Percentiles rank a stretch among this genome's conserved stretches.
Conservation (phyloP, 2,329 filamentous ascomycete species). For the Aspergillus brunneoviolaceus region DNA sequence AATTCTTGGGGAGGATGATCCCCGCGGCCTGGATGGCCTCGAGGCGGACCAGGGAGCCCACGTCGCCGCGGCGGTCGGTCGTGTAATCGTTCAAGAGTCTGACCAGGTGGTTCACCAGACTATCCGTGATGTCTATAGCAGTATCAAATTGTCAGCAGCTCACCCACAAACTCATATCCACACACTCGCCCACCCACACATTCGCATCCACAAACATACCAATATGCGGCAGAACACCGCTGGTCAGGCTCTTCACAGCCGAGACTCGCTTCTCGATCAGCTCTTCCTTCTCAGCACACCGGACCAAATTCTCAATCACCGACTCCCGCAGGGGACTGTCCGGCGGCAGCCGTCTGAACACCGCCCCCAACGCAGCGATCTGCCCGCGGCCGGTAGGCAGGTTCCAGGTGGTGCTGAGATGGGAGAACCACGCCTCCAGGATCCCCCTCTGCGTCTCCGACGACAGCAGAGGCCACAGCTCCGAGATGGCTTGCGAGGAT, state of each 20-base stretch:
- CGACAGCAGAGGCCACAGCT: slow-evolving; percentile 41
- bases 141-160: slow-evolving; percentile 19
- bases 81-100: slow-evolving; percentile 78
- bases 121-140: slow-evolving; percentile 29
- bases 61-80: slow-evolving; percentile 81
- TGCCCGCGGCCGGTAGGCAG: slow-evolving; percentile 44
- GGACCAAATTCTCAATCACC: slow-evolving; percentile 36
- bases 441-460: slow-evolving; percentile 32
- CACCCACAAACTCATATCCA: no score
- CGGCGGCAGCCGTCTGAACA: slow-evolving; percentile 35
- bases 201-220: slow-evolving; percentile 25
- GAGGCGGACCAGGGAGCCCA: slow-evolving; percentile 81
- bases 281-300: slow-evolving; percentile 37
- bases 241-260: slow-evolving; percentile 41
- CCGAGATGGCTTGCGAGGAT: slow-evolving; percentile 41
- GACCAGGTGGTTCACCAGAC: slow-evolving; percentile 31
- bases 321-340: slow-evolving; percentile 24
- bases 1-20: slow-evolving; percentile 27
- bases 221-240: slow-evolving; percentile 37
- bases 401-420: slow-evolving; percentile 37
- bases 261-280: slow-evolving; percentile 43
- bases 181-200: no score
- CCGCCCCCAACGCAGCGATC: slow-evolving; percentile 43
- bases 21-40: slow-evolving; percentile 71
- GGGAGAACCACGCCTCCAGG: slow-evolving; percentile 41